Conservation (phyloP, 805 yeast species). For the Saccharomycopsis synnaedendra region DNA sequence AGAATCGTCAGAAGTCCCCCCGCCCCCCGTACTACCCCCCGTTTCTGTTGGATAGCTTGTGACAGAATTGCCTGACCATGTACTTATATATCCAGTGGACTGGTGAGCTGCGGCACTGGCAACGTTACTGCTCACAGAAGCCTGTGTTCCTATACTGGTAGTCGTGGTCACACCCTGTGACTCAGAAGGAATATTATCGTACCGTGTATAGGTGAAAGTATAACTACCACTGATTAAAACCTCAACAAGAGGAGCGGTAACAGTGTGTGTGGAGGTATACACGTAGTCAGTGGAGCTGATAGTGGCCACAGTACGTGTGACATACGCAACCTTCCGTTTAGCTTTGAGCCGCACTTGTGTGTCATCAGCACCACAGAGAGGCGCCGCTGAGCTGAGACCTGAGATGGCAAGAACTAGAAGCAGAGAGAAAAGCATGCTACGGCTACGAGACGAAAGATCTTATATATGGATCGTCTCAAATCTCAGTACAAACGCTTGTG, state of each 20-base stretch:
- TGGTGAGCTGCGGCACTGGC: not conserved
- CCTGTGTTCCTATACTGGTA: not conserved
- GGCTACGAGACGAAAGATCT: too few species aligned
- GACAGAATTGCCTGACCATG: not conserved
- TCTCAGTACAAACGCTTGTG: too few species aligned
- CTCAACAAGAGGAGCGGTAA: slow-evolving; percentile 41
- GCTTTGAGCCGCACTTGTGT: slow-evolving; percentile 8
- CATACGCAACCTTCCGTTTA: slow-evolving; percentile 16
- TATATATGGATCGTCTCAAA: too few species aligned
- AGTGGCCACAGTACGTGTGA: slow-evolving; percentile 22
- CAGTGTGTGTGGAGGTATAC: slow-evolving; percentile 28
- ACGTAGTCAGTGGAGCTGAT: slow-evolving; percentile 24
- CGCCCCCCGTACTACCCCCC: not conserved
- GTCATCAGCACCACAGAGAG: slow-evolving; percentile 8
- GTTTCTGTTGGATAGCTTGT: not conserved
- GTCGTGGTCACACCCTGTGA: slow-evolving; percentile 9
- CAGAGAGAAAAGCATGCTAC: too few species aligned
- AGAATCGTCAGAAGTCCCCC: too few species aligned
- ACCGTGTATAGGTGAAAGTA: slow-evolving; percentile 37
- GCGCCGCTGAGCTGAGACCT: slow-evolving; percentile 5
- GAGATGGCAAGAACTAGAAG: too few species aligned
- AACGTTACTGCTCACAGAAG: not conserved
- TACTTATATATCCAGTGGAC: not conserved
- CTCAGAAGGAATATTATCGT: slow-evolving; percentile 21
- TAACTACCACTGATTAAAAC: slow-evolving; percentile 36